Percentiles rank a stretch among this genome's conserved stretches.
These are phyloP conservation scores for Sanguinoderma infundibulare DNA, from an alignment of 1,284 basidiomycete species.

Conservation along the genomic window DNA sequence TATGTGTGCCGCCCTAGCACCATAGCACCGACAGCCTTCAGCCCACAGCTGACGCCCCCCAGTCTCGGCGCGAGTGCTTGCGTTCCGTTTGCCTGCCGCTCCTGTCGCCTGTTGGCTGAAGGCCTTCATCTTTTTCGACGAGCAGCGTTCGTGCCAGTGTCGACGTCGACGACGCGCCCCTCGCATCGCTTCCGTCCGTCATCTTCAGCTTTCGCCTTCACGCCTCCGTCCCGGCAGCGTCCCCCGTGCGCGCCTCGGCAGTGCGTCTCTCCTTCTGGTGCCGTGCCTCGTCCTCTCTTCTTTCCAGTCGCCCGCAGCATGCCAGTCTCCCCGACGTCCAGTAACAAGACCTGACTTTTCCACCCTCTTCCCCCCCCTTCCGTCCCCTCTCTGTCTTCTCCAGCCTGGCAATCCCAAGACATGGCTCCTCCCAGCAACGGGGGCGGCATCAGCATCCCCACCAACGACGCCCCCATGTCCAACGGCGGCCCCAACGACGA, in stretches of 20 bases:
- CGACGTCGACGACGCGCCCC: slow-evolving; percentile 25
- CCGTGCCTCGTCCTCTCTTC: slow-evolving; percentile 21
- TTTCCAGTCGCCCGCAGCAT: slow-evolving; percentile 29
- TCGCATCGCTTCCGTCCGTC: slow-evolving; percentile 4
- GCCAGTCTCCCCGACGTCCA: slow-evolving; percentile 32
- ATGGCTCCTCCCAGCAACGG: slow-evolving; percentile 60
- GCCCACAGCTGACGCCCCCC: slow-evolving; percentile 30
- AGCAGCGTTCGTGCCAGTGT: slow-evolving; percentile 18
- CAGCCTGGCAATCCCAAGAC: slow-evolving; percentile 83
- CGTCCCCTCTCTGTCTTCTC: slow-evolving; percentile 22
- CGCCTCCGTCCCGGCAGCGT: slow-evolving; percentile 16
- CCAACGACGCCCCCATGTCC: slow-evolving; percentile 51
- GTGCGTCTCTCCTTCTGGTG: slow-evolving; percentile 17
- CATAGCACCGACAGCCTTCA: slow-evolving; percentile 28
- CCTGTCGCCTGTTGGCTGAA: slow-evolving; percentile 38
- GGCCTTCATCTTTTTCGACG: slow-evolving; percentile 30
- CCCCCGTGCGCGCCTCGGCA: slow-evolving; percentile 17
- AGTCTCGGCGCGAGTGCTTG: slow-evolving; percentile 9
- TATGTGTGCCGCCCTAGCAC: slow-evolving; percentile 16
- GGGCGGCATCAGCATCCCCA: slow-evolving; percentile 72
- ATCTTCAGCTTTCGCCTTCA: slow-evolving; percentile 12
- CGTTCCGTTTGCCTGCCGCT: slow-evolving; percentile 17
- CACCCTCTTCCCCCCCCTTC: slow-evolving; percentile 21
- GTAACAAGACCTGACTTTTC: slow-evolving; percentile 40
- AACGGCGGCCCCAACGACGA: slow-evolving; percentile 47